Evolutionary conservation across 805 yeast genomes (phyloP), one percentile per base, ranked within the genome.

Genomic region (Ogataea allantospora): DNA sequence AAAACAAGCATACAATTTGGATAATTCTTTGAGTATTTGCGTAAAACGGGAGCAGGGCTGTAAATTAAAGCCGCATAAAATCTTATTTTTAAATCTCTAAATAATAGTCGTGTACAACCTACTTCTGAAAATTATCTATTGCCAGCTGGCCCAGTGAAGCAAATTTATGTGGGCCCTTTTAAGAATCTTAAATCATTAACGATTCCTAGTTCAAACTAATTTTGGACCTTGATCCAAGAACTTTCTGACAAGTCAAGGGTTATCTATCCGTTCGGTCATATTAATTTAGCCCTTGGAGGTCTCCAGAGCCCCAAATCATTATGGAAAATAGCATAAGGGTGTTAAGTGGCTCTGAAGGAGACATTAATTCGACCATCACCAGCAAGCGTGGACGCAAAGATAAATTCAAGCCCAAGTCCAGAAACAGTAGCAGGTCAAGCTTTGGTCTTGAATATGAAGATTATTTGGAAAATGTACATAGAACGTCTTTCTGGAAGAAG

Each of bases 391-490:
- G 38, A 17, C 38, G 44, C 18, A 43, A 34, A 17, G 43, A 43
- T 21, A 35, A 28, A 13, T 26, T 43, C 13, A 36, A 30, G 30
- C 47, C 47, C 17, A 40, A 43, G 31, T 43, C 47, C 14, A 30
- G 47, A 13, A 40, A 37, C 30, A 43, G 42, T 28, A 36, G 44
- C 7, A 17, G 42, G 20, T 33, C 47, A 10, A 40, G 42, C 24
- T 27, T 36, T 11, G 35, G 30, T 7, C 14, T 30, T 7, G 44
- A 39, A 7, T 19, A 27, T 20, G 41, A 33, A 14, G 24, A 24
- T 23, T 42, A 41, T 19, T 19, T 27, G 18, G 49, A 42, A 15
- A 19, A 35, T 15, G 27, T 24, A 12, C 33, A 33, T 9, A 30
- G 35, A 27, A 40, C 23, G 13, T 31, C 40, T 5, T 38, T 42